phyloP scores from a whole-genome alignment of 2,329 filamentous ascomycete genomes.

The Microsporum canis region DNA sequence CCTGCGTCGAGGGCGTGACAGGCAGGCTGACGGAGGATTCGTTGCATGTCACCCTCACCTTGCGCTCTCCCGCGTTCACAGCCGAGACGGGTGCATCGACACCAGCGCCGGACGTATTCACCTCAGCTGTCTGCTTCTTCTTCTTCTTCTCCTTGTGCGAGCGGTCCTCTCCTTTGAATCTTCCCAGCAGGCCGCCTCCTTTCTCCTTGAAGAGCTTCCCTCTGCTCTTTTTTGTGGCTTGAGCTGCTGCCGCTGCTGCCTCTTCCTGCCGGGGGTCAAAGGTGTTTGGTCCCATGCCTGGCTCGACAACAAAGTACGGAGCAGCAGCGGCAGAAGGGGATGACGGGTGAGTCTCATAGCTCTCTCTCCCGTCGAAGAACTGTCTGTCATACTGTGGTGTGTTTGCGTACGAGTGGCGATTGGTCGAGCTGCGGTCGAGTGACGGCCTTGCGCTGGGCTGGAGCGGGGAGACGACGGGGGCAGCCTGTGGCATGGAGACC shows the following conservation, averaged over 20 bases:
- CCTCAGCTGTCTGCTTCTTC: not conserved
- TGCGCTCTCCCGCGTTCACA: slow-evolving; percentile 65
- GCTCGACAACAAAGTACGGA: not conserved
- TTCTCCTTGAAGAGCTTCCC: slow-evolving; percentile 8
- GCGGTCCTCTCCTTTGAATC: not conserved
- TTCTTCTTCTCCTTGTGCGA: not conserved
- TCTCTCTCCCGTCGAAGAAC: not conserved
- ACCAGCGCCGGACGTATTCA: slow-evolving; percentile 33
- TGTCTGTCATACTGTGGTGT: not conserved
- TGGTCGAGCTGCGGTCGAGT: not conserved
- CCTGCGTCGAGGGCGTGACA: slow-evolving; percentile 62
- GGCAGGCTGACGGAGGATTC: slow-evolving; percentile 59
- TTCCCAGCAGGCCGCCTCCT: not conserved
- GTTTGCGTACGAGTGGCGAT: not conserved
- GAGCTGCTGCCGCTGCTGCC: slow-evolving; percentile 8
- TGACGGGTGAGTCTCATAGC: not conserved
- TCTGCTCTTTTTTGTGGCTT: slow-evolving; percentile 4
- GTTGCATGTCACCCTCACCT: slow-evolving; percentile 61
- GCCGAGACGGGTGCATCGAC: slow-evolving; percentile 70
- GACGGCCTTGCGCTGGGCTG: not conserved
- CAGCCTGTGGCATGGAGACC: not conserved
- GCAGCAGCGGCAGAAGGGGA: not conserved
- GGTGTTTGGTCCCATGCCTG: slow-evolving; percentile 5
- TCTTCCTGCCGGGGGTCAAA: slow-evolving; percentile 13
- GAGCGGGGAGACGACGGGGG: not conserved